Evolutionary conservation across 2,329 filamentous ascomycete species (phyloP).

Genomic region (Immersiporthe knoxdaviesiana): DNA sequence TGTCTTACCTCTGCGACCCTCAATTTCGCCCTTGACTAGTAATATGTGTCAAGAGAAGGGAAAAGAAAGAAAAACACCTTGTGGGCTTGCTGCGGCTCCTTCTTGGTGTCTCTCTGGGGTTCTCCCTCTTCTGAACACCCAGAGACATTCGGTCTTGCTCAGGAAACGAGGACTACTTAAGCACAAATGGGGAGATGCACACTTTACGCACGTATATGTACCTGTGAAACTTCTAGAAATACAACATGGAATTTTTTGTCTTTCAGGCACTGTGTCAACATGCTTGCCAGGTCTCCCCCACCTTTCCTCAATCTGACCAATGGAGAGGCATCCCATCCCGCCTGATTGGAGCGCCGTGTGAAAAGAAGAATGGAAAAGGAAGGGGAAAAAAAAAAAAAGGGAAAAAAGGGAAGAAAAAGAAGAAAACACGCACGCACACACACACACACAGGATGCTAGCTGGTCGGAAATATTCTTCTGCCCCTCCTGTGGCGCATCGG

Average conservation of each 20-base stretch:
- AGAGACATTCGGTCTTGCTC: neutral
- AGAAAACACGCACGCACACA: too few relatives aligned
- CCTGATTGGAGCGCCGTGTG: neutral
- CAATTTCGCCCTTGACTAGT: neutral
- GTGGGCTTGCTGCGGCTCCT: neutral
- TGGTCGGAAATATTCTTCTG: neutral
- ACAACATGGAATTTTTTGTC: neutral
- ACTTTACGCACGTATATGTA: neutral
- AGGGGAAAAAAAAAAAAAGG: neutral
- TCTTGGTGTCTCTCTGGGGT: neutral
- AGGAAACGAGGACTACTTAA: neutral
- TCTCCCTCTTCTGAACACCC: too few relatives aligned
- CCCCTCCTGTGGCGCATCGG: neutral
- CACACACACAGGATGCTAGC: neutral
- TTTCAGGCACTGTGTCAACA: neutral
- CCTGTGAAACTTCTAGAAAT: neutral
- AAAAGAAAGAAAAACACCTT: neutral
- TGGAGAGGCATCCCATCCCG: neutral
- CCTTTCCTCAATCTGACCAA: neutral
- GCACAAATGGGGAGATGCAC: neutral
- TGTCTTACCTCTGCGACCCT: neutral
- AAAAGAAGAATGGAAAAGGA: neutral
- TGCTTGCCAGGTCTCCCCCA: neutral
- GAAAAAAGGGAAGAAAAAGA: neutral
- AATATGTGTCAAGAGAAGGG: too few relatives aligned